phyloP scores from a whole-genome alignment of 108 stramenopile genomes.

The Nitzschia inconspicua region DNA sequence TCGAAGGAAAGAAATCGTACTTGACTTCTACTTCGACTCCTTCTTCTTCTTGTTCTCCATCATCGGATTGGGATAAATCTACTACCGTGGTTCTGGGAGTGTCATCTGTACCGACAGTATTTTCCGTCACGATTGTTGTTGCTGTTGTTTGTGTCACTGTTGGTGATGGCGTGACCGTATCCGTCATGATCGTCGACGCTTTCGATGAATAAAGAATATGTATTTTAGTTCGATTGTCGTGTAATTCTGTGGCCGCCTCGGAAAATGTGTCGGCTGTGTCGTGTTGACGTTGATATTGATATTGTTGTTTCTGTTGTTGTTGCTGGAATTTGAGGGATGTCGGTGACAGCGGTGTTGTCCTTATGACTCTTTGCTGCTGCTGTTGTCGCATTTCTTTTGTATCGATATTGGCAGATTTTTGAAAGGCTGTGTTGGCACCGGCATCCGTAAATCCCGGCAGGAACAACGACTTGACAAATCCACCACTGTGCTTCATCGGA shows the following conservation, averaged over 20 bases:
- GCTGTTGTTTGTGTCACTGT: background rate
- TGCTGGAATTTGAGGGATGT: background rate
- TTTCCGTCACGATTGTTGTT: background rate
- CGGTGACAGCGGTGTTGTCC: background rate
- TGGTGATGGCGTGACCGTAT: background rate
- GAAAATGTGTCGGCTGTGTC: slow-evolving; percentile 7
- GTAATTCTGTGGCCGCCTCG: slow-evolving; percentile 36
- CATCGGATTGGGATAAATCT: too few relatives aligned
- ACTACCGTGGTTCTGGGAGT: too few relatives aligned
- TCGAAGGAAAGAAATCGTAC: slow-evolving; percentile 29
- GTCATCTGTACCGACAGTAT: too few relatives aligned
- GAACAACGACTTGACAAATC: slow-evolving; percentile 24
- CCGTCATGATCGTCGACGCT: background rate
- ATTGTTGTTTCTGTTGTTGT: background rate
- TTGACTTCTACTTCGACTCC: slow-evolving; percentile 4
- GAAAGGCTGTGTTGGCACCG: slow-evolving; percentile 31
- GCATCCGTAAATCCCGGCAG: slow-evolving; percentile 42
- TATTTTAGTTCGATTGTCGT: slow-evolving; percentile 27
- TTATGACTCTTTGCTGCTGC: background rate
- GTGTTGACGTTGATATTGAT: background rate
- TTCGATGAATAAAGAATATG: background rate
- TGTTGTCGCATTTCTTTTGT: too few relatives aligned
- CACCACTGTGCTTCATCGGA: slow-evolving; percentile 4
- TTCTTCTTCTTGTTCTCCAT: background rate
- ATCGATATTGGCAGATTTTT: background rate